Evolutionary conservation across 2,329 filamentous ascomycete genomes (phyloP), one percentile per base, ranked within the genome.

Genomic region (Ophiognomonia clavigignenti-juglandacearum): DNA sequence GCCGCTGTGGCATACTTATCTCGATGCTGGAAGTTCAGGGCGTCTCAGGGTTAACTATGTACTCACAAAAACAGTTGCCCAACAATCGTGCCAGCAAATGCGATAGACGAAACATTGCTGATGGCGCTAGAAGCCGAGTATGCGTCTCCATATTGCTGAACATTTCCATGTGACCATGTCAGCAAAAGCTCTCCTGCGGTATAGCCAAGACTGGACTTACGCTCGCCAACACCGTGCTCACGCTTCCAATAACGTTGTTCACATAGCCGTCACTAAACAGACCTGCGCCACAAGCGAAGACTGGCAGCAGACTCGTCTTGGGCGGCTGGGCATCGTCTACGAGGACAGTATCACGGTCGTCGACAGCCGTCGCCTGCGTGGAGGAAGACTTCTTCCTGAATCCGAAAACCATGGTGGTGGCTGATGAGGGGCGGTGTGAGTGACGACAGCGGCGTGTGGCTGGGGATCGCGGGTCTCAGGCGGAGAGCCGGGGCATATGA

Each of bases 261-360:
- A 96, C 80, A 64, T 96, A 96, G 14, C 91, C 91, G 64, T 96
- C 91, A 20, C 85, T 90, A 67, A 96, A 96, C 2, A 96, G 75
- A 59, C 91, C 91, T 43, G 90, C 87, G 54, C 91, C 91, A 60
- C 89, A 95, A 36, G 90, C 90, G 56, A 96, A 84, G 1, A 89
- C 86, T 13, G 90, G 88, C 75, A 78, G 60, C 18, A 71, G 43
- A 2, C 37, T 31, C 20, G 34, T 27, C 1, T 19, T 63, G 22
- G 55, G 45, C 14, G 24, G 51, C 43, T 26, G 48, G 23, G 27
- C 37, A 8, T 41, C 26, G 14, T n/a, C n/a, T n/a, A 38, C 29
- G 24, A 32, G 23, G 19, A 27, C 37, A 6, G 27, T 29, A 13
- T 40, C 46, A 40, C 24, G 47, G 27, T 37, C 26, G 13, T 34